These are phyloP conservation scores for Scutellaria minor DNA, from an alignment of 257 asterid species.

Conservation along the genomic window DNA sequence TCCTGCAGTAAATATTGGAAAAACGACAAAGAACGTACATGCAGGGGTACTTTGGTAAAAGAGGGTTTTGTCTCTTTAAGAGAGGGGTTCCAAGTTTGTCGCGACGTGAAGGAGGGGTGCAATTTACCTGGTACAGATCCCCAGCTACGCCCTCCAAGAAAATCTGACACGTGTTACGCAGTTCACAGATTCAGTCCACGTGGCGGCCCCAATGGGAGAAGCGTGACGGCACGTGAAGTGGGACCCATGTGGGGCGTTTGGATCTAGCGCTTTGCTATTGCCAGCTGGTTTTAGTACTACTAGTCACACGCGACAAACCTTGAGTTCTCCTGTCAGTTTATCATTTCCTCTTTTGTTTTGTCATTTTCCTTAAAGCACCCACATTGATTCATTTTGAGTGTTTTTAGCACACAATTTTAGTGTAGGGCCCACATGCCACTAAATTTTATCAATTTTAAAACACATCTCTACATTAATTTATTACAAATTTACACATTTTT, in stretches of 20 bases:
- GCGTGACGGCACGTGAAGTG: conserved; percentile 55
- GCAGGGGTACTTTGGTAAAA: conserved; percentile 41
- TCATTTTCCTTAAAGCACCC: conserved; percentile 29
- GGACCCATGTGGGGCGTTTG: conserved; percentile 40
- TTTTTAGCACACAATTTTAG: too few relatives aligned
- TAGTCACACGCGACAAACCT: conserved; percentile 32
- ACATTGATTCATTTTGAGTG: too few relatives aligned
- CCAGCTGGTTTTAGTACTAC: conserved; percentile 43
- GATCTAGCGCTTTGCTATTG: conserved; percentile 38
- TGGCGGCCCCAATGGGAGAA: conserved; percentile 14
- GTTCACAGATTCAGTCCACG: conserved; percentile 31
- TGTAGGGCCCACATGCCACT: too few relatives aligned
- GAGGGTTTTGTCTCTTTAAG: conserved; percentile 25
- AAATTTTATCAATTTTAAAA: too few relatives aligned
- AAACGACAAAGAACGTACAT: background rate
- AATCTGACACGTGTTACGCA: conserved; percentile 36
- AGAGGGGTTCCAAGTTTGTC: conserved; percentile 38
- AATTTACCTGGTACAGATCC: conserved; percentile 52
- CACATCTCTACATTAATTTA: too few relatives aligned
- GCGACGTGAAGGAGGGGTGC: conserved; percentile 21
- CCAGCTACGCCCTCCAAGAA: conserved; percentile 40
- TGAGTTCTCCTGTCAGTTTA: conserved; percentile 34
- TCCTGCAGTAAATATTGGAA: background rate
- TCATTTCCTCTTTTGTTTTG: conserved; percentile 37
- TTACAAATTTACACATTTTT: too few relatives aligned